phyloP scores from a whole-genome alignment of 805 yeast genomes.

The Wickerhamiella cacticola region DNA sequence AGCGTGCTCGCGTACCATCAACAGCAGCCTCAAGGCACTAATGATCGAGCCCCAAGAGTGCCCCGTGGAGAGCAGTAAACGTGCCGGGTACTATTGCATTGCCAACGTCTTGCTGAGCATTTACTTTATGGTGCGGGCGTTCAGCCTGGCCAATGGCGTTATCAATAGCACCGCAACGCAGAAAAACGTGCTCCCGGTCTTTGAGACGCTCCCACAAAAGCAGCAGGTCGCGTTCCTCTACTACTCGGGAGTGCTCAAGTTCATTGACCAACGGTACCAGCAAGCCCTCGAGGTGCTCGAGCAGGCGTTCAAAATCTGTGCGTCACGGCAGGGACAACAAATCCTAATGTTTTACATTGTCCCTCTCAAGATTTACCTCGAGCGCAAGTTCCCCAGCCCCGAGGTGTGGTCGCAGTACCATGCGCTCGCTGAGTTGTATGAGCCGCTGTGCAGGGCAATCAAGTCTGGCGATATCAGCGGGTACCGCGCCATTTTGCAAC shows the following conservation, averaged over 20 bases:
- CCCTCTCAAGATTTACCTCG: slow-evolving; percentile 15
- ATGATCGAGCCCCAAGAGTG: not conserved
- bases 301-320: slow-evolving; percentile 9
- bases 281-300: slow-evolving; percentile 13
- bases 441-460: slow-evolving; percentile 14
- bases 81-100: slow-evolving; percentile 3
- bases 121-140: slow-evolving; percentile 19
- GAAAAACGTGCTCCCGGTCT: slow-evolving; percentile 14
- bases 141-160: slow-evolving; percentile 21
- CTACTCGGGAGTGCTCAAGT: slow-evolving; percentile 18
- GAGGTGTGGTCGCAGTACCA: slow-evolving; percentile 17
- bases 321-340: slow-evolving; percentile 5
- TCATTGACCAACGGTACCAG: slow-evolving; percentile 16
- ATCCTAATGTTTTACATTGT: slow-evolving; percentile 17
- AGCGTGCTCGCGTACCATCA: not conserved
- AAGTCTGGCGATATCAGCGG: slow-evolving; percentile 15
- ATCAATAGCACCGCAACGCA: slow-evolving; percentile 17
- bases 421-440: slow-evolving; percentile 12
- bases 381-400: slow-evolving; percentile 14
- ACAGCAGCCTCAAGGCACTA: not conserved
- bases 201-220: not conserved
- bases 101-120: slow-evolving; percentile 16
- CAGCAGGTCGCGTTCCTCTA: slow-evolving; percentile 14
- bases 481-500: slow-evolving; percentile 5
- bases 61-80: not conserved